Conservation (phyloP, 106 monocot genomes). For the Dioscorea zingiberensis region DNA sequence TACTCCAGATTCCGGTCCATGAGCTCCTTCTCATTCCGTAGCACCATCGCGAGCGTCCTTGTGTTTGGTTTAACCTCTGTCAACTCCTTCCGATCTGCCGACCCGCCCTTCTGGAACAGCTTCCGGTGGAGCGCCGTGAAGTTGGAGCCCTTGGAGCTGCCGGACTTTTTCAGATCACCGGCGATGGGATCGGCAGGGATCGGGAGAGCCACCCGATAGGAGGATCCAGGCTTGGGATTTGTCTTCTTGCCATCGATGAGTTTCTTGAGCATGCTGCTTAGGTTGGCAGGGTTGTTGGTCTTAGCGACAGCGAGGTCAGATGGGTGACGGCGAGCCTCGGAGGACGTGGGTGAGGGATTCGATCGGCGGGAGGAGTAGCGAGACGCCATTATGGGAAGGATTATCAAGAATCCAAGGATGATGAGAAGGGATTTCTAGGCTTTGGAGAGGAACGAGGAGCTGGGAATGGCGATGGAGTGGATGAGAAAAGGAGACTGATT, state of each 20-base stretch:
- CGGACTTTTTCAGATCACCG: conserved; percentile 29
- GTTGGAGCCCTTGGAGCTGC: conserved; percentile 24
- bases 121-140: conserved; percentile 51
- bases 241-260: conserved; percentile 60
- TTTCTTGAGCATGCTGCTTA: conserved; percentile 70
- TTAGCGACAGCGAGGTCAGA: conserved; percentile 7
- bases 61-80: conserved; percentile 75
- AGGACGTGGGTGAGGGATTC: conserved; percentile 10
- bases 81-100: conserved; percentile 51
- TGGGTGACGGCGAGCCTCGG: conserved; percentile 3
- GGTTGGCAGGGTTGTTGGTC: conserved; percentile 11
- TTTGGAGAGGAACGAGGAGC: background rate
- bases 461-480: background rate
- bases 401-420: no score
- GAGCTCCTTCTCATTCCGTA: conserved; percentile 95
- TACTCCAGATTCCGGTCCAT: conserved; percentile 59
- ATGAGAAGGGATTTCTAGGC: background rate
- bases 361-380: conserved; percentile 52
- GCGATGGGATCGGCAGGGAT: conserved; percentile 22
- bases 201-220: background rate
- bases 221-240: conserved; percentile 2
- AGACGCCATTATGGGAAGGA: conserved; percentile 17
- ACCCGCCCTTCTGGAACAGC: conserved; percentile 61
- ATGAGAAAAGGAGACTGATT: background rate
- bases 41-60: conserved; percentile 90